These are phyloP conservation scores for Narthecium ossifragum DNA, from an alignment of 106 monocot genomes.

Conservation along the genomic window DNA sequence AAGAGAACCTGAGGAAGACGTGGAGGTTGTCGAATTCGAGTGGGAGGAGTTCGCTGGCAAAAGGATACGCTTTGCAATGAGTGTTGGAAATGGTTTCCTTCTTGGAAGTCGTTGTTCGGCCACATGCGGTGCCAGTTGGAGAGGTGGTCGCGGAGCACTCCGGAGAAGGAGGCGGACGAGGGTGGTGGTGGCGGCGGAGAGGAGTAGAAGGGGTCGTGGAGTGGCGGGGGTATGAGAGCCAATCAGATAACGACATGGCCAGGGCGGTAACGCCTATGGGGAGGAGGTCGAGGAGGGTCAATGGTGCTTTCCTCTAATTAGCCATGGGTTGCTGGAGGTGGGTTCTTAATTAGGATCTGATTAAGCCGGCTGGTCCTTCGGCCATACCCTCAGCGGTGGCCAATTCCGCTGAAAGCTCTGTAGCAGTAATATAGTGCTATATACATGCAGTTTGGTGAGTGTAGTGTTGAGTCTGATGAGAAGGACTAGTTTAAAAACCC, in stretches of 20 bases:
- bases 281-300: too few relatives aligned
- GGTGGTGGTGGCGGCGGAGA: not conserved
- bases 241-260: not conserved
- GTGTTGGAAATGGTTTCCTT: slow-evolving; percentile 7
- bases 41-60: not conserved
- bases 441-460: too few relatives aligned
- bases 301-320: too few relatives aligned
- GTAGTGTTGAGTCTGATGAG: too few relatives aligned
- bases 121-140: slow-evolving; percentile 17
- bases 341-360: too few relatives aligned
- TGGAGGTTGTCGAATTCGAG: slow-evolving; percentile 12
- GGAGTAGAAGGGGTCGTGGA: too few relatives aligned
- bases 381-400: not conserved
- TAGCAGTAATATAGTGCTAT: too few relatives aligned
- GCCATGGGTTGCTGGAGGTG: too few relatives aligned
- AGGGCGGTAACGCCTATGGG: not conserved
- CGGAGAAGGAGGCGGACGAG: not conserved
- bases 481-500: too few relatives aligned
- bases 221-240: not conserved
- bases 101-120: slow-evolving; percentile 10
- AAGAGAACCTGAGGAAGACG: slow-evolving; percentile 28
- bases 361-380: not conserved
- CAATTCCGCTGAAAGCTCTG: too few relatives aligned
- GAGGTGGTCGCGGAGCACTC: not conserved
- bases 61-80: not conserved